Base-by-base conservation (phyloP, 208 protist species). In the Crithidia brevicula region DNA sequence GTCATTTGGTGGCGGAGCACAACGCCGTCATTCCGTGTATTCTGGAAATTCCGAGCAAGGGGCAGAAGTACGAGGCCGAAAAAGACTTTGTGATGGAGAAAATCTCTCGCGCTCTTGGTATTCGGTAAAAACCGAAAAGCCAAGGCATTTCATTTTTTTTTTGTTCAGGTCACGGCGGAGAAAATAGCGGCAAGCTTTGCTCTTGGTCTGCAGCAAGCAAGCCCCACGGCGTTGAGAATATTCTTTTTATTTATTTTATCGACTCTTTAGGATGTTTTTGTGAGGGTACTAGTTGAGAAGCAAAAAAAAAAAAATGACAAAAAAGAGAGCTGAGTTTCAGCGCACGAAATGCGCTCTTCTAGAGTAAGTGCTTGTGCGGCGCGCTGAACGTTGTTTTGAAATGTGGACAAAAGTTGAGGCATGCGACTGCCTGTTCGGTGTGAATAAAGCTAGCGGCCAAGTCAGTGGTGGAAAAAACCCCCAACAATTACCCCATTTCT, bases 1-100 rank as follows among this genome's bases (percentile, higher is more conserved):
- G 97, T 22, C 83, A 97, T 65, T 67, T 98, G 22, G 78, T 99
- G n/a, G 91, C 97, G 53, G 81, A 94, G 42, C 93, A 98, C 68
- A 85, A 79, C 25, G 67, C 83, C 33, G 78, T 93, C 9, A 90
- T 99, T 56, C 98, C 98, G 20, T 96, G 97, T 27, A 86, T 99
- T 45, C 81, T 99, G 51, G 97, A 99, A 66, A 98, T 99, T 36
- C 98, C 98, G 13, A 97, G 91, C 74, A 98, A 98, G 72, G 95
- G 98, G n/a, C 74, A 91, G 58, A 91, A 96, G 28, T 99, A 99
- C 67, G 97, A 99, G 67, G 83, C 90, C 47, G 85, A 89, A n/a
- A 98, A 98, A 71, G 98, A 99, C 67, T 94, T 85, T 51, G 88
- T 98, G 51, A 82, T 99, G 47, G 74, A 89, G 18, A 98, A 96